phyloP scores from a whole-genome alignment of 441 rosid species.

The Biscutella laevigata region DNA sequence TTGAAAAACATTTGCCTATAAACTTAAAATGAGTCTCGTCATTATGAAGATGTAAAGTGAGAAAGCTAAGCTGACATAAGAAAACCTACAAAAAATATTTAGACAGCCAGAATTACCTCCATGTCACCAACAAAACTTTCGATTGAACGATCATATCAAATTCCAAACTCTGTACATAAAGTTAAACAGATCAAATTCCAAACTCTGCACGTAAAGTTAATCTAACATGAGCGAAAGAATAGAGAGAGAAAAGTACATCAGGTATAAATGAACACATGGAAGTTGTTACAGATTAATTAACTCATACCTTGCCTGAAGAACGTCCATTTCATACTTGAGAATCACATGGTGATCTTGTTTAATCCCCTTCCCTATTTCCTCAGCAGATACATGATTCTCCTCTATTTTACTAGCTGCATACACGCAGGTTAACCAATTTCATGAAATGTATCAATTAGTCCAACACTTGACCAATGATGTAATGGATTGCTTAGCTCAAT shows the following conservation, averaged over 20 bases:
- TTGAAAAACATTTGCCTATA: not conserved
- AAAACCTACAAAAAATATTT: not conserved
- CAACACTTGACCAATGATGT: not conserved
- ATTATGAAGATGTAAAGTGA: not conserved
- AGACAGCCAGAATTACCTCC: slow-evolving; percentile 42
- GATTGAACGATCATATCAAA: slow-evolving; percentile 77
- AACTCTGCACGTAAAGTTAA: slow-evolving; percentile 47
- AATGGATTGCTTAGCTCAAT: not conserved
- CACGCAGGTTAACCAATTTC: slow-evolving; percentile 83
- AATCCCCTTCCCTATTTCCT: slow-evolving; percentile 98
- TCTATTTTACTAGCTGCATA: slow-evolving; percentile 93
- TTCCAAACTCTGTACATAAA: slow-evolving; percentile 80
- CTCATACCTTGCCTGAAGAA: slow-evolving; percentile 72
- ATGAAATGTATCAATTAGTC: slow-evolving; percentile 20
- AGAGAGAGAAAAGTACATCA: slow-evolving; percentile 3
- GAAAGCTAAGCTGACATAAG: not conserved
- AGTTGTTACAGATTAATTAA: slow-evolving; percentile 6
- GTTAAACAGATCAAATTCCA: slow-evolving; percentile 94
- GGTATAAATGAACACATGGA: not conserved
- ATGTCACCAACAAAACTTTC: slow-evolving; percentile 76
- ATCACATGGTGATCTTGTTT: slow-evolving; percentile 93
- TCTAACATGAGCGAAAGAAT: slow-evolving; percentile 6
- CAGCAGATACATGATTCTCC: slow-evolving; percentile 96
- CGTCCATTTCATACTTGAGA: slow-evolving; percentile 94
- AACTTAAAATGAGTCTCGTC: slow-evolving; percentile 1